Evolutionary conservation across 2,329 filamentous ascomycete genomes (phyloP).

Genomic region (Dothistroma pini): DNA sequence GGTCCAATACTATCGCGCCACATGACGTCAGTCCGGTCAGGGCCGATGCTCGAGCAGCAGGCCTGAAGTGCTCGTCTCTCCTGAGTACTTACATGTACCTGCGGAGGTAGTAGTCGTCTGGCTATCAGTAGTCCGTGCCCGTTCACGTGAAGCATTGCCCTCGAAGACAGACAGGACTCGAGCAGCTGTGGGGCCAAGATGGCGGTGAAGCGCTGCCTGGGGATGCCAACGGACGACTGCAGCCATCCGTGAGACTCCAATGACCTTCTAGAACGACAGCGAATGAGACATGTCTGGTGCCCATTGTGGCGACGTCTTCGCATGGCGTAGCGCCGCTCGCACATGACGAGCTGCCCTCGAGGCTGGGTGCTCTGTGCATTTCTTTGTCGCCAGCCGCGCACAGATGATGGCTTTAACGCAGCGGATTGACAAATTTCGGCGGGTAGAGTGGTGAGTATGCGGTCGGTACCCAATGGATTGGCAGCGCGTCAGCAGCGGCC

Average conservation of each 20-base stretch:
- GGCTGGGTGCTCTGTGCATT: not conserved
- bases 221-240: slow-evolving; percentile 28
- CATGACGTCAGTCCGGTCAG: slow-evolving; percentile 9
- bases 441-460: slow-evolving; percentile 8
- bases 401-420: slow-evolving; percentile 5
- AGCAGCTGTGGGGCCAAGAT: slow-evolving; percentile 23
- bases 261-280: slow-evolving; percentile 28
- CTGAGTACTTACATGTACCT: not conserved
- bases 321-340: slow-evolving; percentile 20
- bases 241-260: slow-evolving; percentile 27
- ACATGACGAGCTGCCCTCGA: slow-evolving; percentile 16
- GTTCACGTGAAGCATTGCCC: not conserved
- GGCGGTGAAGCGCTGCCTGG: slow-evolving; percentile 30
- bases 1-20: not conserved
- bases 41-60: slow-evolving; percentile 6
- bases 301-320: slow-evolving; percentile 18
- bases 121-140: slow-evolving; percentile 7
- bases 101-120: slow-evolving; percentile 8
- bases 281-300: slow-evolving; percentile 26
- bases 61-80: not conserved
- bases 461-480: slow-evolving; percentile 13
- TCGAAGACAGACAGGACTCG: slow-evolving; percentile 6
- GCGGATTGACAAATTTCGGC: slow-evolving; percentile 7
- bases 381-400: slow-evolving; percentile 10
- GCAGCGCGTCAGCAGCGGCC: slow-evolving; percentile 4